A percentile compares a stretch with the other conserved stretches of the same genome.
Evolutionary conservation across 805 yeast genomes (phyloP).

Genomic region (Metschnikowia henanensis): DNA sequence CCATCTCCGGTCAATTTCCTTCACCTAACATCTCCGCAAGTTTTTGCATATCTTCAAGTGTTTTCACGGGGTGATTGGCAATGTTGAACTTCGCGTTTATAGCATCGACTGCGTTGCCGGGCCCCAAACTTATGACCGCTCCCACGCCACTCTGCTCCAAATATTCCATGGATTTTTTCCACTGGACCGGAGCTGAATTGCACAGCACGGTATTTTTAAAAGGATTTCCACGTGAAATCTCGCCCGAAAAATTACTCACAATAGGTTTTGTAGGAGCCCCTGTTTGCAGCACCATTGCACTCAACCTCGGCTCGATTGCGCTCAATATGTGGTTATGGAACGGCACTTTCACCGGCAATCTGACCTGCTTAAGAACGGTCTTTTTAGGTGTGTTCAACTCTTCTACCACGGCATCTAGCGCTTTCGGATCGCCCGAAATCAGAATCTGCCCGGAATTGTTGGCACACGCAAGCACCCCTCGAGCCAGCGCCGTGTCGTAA

Average conservation of each 20-base stretch:
- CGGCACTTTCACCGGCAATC: slow-evolving; percentile 49
- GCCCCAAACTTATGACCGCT: slow-evolving; percentile 36
- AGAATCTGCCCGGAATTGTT: slow-evolving; percentile 45
- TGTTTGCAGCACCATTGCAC: slow-evolving; percentile 15
- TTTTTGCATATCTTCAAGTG: slow-evolving; percentile 11
- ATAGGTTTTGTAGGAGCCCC: slow-evolving; percentile 28
- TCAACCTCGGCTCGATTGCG: slow-evolving; percentile 36
- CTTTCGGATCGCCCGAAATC: slow-evolving; percentile 39
- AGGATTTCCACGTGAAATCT: slow-evolving; percentile 22
- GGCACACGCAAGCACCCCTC: slow-evolving; percentile 44
- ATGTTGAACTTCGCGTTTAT: slow-evolving; percentile 18
- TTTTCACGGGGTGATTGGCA: slow-evolving; percentile 11
- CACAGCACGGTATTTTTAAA: slow-evolving; percentile 35
- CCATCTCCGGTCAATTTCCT: not conserved
- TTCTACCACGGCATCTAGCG: slow-evolving; percentile 24
- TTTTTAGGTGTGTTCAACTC: slow-evolving; percentile 15
- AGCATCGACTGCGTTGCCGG: slow-evolving; percentile 36
- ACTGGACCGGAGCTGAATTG: slow-evolving; percentile 46
- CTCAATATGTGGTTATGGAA: slow-evolving; percentile 46
- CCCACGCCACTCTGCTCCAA: slow-evolving; percentile 18
- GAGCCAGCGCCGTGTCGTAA: slow-evolving; percentile 17
- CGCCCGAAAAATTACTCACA: slow-evolving; percentile 38
- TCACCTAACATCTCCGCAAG: slow-evolving; percentile 1
- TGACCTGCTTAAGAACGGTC: slow-evolving; percentile 25
- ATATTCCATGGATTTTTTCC: slow-evolving; percentile 35